A percentile compares a stretch with the other conserved stretches of the same genome.
Conservation (phyloP, 2,329 filamentous ascomycete genomes). For the Cercospora canescens region DNA sequence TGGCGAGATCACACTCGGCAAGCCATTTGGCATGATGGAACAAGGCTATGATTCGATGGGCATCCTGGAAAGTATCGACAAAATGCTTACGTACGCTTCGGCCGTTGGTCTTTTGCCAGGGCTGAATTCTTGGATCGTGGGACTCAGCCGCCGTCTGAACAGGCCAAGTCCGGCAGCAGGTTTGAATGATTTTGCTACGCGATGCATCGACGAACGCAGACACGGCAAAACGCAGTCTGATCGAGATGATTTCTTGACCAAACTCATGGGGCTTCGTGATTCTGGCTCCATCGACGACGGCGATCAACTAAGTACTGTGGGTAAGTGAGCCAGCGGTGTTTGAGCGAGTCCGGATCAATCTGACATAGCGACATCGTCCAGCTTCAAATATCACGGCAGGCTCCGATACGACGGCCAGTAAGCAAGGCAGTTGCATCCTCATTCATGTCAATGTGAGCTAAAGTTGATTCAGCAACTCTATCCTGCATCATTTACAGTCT, state of each 20-base stretch:
- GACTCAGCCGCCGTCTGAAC: not conserved
- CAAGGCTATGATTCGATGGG: too few relatives aligned
- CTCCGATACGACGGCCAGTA: slow-evolving; percentile 34
- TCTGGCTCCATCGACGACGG: slow-evolving; percentile 35
- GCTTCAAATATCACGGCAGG: slow-evolving; percentile 42
- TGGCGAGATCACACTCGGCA: too few relatives aligned
- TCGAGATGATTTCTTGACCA: slow-evolving; percentile 39
- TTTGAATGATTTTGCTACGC: slow-evolving; percentile 18
- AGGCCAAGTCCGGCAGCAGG: not conserved
- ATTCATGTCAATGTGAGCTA: not conserved
- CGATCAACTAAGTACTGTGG: slow-evolving; percentile 27
- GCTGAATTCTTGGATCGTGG: not conserved
- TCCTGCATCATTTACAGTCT: not conserved
- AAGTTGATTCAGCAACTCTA: not conserved
- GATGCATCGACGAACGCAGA: slow-evolving; percentile 31
- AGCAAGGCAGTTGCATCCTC: too few relatives aligned
- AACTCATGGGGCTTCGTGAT: slow-evolving; percentile 38
- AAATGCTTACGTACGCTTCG: not conserved
- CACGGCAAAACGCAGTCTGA: slow-evolving; percentile 28
- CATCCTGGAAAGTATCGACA: too few relatives aligned
- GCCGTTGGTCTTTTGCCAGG: not conserved
- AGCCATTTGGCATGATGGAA: too few relatives aligned
- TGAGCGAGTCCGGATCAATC: not conserved
- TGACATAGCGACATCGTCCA: slow-evolving; percentile 28
- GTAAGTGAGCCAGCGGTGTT: not conserved